Percentiles rank a stretch among this genome's conserved stretches.
These are phyloP conservation scores for Eimeria tenella DNA, from an alignment of 169 alveolate genomes.

Conservation along the genomic window DNA sequence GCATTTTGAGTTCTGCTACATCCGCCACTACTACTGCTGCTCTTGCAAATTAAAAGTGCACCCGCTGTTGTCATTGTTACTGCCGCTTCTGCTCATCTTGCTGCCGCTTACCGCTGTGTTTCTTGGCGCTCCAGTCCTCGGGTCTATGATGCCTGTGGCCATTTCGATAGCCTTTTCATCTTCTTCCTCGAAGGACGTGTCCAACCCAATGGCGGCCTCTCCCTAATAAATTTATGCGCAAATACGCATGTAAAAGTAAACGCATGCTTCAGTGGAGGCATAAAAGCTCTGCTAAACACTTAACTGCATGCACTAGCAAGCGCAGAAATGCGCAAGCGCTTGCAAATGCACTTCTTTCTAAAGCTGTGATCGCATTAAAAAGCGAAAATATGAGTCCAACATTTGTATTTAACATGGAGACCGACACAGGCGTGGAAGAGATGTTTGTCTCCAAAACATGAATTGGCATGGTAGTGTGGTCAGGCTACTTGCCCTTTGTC, in stretches of 20 bases:
- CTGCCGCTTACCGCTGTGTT: constrained; percentile 37
- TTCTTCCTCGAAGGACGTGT: constrained; percentile 2
- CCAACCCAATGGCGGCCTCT: neutral
- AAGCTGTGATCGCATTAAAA: no score
- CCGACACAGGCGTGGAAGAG: no score
- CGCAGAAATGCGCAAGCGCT: neutral
- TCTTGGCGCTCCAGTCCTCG: constrained; percentile 43
- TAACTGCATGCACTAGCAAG: neutral
- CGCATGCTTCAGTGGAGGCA: neutral
- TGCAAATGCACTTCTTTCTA: neutral
- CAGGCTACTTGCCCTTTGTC: no score
- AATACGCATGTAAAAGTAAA: neutral
- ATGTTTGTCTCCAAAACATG: no score
- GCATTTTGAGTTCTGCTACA: neutral
- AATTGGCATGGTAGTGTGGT: no score
- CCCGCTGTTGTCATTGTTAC: neutral
- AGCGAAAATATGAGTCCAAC: no score
- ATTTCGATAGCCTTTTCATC: constrained; percentile 31
- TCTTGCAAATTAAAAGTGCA: neutral
- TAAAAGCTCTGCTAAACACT: neutral
- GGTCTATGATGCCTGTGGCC: constrained; percentile 48
- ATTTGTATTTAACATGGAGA: no score
- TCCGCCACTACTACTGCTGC: neutral
- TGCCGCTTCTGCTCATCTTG: neutral
- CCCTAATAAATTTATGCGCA: neutral